Percentiles rank a stretch among this genome's conserved stretches.
Conservation (phyloP, 1,284 basidiomycete species). For the Laetiporus sulphureus region DNA sequence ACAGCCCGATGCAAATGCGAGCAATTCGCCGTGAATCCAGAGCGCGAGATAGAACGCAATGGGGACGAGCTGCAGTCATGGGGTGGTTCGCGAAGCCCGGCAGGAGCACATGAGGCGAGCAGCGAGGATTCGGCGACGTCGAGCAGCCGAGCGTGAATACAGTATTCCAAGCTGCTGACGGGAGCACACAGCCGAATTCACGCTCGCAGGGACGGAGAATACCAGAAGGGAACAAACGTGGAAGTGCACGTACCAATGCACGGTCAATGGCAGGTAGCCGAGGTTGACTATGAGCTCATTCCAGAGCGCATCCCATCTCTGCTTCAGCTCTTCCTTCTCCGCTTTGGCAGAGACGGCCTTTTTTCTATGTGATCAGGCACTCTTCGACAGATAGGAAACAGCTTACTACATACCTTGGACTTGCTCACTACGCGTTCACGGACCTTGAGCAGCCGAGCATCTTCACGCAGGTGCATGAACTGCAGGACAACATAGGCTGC, state of each 20-base stretch:
- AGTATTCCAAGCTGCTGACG: no score
- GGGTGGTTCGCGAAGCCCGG: no score
- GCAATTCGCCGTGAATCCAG: no score
- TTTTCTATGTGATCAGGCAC: no score
- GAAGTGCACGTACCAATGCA: constrained; percentile 66
- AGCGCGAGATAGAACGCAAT: no score
- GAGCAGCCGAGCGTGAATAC: no score
- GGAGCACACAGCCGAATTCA: no score
- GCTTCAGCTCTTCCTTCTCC: constrained; percentile 51
- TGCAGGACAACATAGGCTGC: constrained; percentile 69
- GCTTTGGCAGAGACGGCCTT: constrained; percentile 30
- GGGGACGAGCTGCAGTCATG: neutral
- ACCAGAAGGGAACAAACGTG: constrained; percentile 3
- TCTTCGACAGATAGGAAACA: no score
- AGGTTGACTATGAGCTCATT: constrained; percentile 71
- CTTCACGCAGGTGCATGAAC: constrained; percentile 63
- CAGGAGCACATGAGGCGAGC: neutral
- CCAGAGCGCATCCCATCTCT: constrained; percentile 64
- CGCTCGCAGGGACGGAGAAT: no score
- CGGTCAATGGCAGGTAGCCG: constrained; percentile 71
- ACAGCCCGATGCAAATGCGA: constrained; percentile 6
- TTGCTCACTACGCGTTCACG: constrained; percentile 51
- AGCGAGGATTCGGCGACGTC: neutral
- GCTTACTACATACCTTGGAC: constrained; percentile 36
- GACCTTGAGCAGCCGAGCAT: constrained; percentile 48